phyloP scores from a whole-genome alignment of 1,139 yeast genomes.

The Lodderomyces metapsilosis region DNA sequence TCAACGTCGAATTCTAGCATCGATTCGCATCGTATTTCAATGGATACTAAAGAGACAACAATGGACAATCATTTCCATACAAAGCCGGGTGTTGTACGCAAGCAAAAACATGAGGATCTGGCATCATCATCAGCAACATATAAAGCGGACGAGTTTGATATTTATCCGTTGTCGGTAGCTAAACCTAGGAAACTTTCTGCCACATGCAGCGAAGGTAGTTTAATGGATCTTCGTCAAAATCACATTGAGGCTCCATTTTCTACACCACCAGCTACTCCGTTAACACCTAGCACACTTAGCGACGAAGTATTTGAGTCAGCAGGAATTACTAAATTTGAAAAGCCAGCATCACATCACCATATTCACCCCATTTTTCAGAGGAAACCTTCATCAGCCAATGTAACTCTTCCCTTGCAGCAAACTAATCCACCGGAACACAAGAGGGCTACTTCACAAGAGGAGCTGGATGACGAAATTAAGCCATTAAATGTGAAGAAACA shows the following conservation, averaged over 20 bases:
- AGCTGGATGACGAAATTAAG: neutral
- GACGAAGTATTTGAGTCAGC: neutral
- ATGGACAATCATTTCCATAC: neutral
- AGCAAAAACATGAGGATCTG: neutral
- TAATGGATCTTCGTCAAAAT: neutral
- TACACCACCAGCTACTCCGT: neutral
- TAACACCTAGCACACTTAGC: neutral
- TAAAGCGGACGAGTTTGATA: neutral
- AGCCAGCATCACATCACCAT: neutral
- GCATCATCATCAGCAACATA: neutral
- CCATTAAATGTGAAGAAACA: neutral
- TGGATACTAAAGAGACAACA: neutral
- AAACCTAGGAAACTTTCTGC: neutral
- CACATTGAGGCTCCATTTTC: neutral
- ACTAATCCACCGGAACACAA: neutral
- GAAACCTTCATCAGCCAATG: neutral
- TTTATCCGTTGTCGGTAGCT: neutral
- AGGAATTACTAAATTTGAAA: neutral
- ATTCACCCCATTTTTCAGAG: neutral
- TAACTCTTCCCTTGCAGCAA: neutral
- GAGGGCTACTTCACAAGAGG: neutral
- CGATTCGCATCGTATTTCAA: neutral
- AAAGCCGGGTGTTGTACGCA: neutral
- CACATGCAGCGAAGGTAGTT: neutral
- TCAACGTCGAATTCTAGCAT: slow-evolving; percentile 3